Conservation (phyloP, 1,284 basidiomycete genomes). For the Marasmius oreades region DNA sequence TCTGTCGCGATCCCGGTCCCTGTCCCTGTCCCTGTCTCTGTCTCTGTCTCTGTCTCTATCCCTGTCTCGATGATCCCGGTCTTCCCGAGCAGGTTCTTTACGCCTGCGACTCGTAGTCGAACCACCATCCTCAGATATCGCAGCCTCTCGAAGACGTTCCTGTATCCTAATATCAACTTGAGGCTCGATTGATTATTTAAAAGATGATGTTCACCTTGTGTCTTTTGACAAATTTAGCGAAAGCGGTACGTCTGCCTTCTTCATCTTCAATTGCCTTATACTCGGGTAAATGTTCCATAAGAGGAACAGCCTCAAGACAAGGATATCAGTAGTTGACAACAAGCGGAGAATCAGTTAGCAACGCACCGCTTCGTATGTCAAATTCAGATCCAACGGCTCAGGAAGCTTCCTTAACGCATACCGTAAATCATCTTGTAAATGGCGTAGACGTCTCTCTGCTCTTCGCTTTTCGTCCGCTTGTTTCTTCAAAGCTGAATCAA, state of each 20-base stretch:
- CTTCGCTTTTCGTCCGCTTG: constrained; percentile 79
- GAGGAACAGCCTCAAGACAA: constrained; percentile 54
- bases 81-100: constrained; percentile 63
- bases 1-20: constrained; percentile 33
- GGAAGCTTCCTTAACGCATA: constrained; percentile 92
- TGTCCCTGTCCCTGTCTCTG: constrained; percentile 39
- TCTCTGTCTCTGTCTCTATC: constrained; percentile 36
- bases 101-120: constrained; percentile 73
- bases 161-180: constrained; percentile 23
- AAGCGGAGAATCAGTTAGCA: background rate
- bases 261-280: constrained; percentile 83
- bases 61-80: constrained; percentile 39
- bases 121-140: constrained; percentile 71
- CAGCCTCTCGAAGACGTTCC: constrained; percentile 76
- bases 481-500: constrained; percentile 65
- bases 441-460: constrained; percentile 79
- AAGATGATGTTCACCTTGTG: constrained; percentile 59
- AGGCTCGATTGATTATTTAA: constrained; percentile 1
- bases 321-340: constrained; percentile 10
- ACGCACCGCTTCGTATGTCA: constrained; percentile 76
- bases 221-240: constrained; percentile 80
- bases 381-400: constrained; percentile 71
- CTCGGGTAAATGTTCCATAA: constrained; percentile 79
- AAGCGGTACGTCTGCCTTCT: constrained; percentile 75
- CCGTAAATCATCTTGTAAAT: constrained; percentile 92